Percentiles rank a stretch among this genome's conserved stretches.
phyloP scores from a whole-genome alignment of 2,329 filamentous ascomycete species.

The Colletotrichum coccodes region DNA sequence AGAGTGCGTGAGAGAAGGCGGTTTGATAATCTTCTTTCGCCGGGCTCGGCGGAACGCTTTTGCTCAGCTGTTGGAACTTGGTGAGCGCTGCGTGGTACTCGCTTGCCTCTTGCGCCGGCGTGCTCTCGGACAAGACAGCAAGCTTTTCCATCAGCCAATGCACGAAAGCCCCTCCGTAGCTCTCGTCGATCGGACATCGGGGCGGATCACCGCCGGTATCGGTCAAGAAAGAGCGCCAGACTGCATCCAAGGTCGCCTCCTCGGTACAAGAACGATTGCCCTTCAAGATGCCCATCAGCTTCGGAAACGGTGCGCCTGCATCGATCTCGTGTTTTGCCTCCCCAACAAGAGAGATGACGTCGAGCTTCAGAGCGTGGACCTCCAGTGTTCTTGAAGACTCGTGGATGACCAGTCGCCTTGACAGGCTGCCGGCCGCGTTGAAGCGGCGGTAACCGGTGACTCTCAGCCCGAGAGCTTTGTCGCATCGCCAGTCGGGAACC shows the following conservation, averaged over 20 bases:
- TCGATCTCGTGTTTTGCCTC: neutral
- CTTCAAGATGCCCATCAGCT: neutral
- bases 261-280: neutral
- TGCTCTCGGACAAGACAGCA: neutral
- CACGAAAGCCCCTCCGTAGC: neutral
- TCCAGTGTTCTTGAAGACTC: neutral
- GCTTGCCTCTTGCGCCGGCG: neutral
- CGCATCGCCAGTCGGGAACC: slow-evolving; percentile 2
- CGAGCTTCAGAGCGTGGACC: neutral
- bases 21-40: neutral
- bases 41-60: neutral
- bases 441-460: neutral
- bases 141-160: neutral
- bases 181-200: neutral
- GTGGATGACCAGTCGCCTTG: neutral
- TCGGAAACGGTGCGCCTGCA: neutral
- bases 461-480: neutral
- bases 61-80: neutral
- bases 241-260: neutral
- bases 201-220: neutral
- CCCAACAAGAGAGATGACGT: neutral
- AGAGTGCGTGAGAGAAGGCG: neutral
- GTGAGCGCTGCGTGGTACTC: neutral
- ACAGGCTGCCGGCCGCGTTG: neutral
- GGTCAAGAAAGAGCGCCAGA: neutral